A percentile compares a stretch with the other conserved stretches of the same genome.
These are phyloP conservation scores for Pichia eremophila DNA, from an alignment of 805 yeast genomes.

Conservation along the genomic window DNA sequence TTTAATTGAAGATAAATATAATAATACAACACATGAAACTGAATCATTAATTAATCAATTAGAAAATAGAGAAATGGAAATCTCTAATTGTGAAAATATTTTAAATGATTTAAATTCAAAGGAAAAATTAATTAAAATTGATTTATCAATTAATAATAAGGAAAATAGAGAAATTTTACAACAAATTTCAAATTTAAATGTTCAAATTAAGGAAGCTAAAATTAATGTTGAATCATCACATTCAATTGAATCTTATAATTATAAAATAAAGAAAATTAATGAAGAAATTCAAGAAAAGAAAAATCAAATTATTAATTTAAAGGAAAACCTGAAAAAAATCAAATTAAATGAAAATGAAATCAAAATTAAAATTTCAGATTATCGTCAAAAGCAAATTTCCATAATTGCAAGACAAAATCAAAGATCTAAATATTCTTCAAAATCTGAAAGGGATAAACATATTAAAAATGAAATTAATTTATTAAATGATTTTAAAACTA, in stretches of 20 bases:
- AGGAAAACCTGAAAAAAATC: slow-evolving; percentile 35
- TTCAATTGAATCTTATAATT: slow-evolving; percentile 16
- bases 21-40: slow-evolving; percentile 40
- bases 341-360: slow-evolving; percentile 31
- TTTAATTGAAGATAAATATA: slow-evolving; percentile 48
- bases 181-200: slow-evolving; percentile 27
- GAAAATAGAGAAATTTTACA: slow-evolving; percentile 42
- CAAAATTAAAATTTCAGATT: slow-evolving; percentile 32
- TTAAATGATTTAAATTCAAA: slow-evolving; percentile 39
- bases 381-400: slow-evolving; percentile 44
- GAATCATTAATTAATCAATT: slow-evolving; percentile 45
- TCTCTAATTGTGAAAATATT: slow-evolving; percentile 35
- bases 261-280: slow-evolving; percentile 30
- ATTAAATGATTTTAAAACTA: slow-evolving; percentile 8
- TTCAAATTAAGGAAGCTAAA: slow-evolving; percentile 28
- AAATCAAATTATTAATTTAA: slow-evolving; percentile 35
- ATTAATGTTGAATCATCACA: slow-evolving; percentile 26
- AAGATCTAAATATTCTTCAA: slow-evolving; percentile 45
- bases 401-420: slow-evolving; percentile 67
- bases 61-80: slow-evolving; percentile 49
- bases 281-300: slow-evolving; percentile 25
- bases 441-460: slow-evolving; percentile 61
- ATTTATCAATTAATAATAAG: slow-evolving; percentile 42
- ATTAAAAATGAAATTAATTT: slow-evolving; percentile 39
- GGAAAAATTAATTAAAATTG: slow-evolving; percentile 44